Percentiles rank a stretch among this genome's conserved stretches.
Evolutionary conservation across 345 rosid genomes (phyloP).

Genomic region (Physaria fendleri): DNA sequence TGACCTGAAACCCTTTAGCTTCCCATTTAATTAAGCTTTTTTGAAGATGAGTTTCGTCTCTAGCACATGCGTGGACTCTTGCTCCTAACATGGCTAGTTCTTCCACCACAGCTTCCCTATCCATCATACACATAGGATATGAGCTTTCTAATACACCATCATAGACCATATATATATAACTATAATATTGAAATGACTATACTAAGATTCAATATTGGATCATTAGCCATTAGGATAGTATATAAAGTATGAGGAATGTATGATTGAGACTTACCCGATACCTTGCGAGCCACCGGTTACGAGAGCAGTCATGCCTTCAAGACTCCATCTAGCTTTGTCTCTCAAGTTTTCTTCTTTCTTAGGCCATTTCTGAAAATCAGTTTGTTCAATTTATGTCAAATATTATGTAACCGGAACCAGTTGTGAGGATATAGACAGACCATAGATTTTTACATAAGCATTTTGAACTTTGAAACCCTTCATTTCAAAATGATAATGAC

Average conservation of each 20-base stretch:
- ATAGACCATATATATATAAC: background rate
- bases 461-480: too few relatives aligned
- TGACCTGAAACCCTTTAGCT: constrained; percentile 14
- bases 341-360: background rate
- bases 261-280: constrained; percentile 7
- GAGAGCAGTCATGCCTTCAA: constrained; percentile 22
- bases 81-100: constrained; percentile 27
- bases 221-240: background rate
- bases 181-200: background rate
- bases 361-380: constrained; percentile 6
- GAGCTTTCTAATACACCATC: background rate
- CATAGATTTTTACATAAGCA: too few relatives aligned
- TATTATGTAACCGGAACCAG: too few relatives aligned
- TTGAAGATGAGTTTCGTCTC: constrained; percentile 23
- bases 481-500: too few relatives aligned
- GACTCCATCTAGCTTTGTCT: constrained; percentile 12
- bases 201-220: background rate
- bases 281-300: constrained; percentile 25
- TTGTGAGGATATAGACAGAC: too few relatives aligned
- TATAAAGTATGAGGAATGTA: background rate
- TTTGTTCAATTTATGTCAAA: too few relatives aligned
- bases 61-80: constrained; percentile 20
- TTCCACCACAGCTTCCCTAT: constrained; percentile 29
- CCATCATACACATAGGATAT: background rate
- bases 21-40: constrained; percentile 21